A percentile compares a stretch with the other conserved stretches of the same genome.
phyloP scores from a whole-genome alignment of 345 rosid species.

The Eutrema japonicum region DNA sequence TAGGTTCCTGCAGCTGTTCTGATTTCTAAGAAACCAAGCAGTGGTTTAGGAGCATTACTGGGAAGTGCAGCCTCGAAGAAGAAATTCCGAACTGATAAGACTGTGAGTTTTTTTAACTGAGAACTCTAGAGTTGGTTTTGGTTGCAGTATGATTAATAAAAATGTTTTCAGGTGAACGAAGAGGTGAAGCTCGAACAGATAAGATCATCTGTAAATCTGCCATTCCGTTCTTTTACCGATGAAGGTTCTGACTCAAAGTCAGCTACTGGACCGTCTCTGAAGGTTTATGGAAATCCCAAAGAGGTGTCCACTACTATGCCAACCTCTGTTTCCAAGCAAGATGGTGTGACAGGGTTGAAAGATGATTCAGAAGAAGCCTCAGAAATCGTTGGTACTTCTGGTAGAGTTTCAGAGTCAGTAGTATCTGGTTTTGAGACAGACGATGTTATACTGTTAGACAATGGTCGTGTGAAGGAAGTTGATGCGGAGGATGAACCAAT shows the following conservation, averaged over 20 bases:
- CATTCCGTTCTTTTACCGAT: constrained; percentile 38
- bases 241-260: constrained; percentile 23
- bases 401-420: constrained; percentile 29
- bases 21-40: constrained; percentile 66
- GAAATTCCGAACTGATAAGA: constrained; percentile 51
- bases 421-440: constrained; percentile 28
- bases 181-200: constrained; percentile 51
- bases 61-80: constrained; percentile 54
- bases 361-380: constrained; percentile 35
- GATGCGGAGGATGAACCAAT: constrained; percentile 53
- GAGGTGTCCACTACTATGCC: constrained; percentile 29
- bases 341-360: constrained; percentile 53
- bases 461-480: constrained; percentile 34
- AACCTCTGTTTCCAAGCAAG: constrained; percentile 43
- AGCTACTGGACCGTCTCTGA: constrained; percentile 26
- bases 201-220: constrained; percentile 39
- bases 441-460: constrained; percentile 37
- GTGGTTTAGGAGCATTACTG: constrained; percentile 76
- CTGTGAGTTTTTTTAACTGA: constrained; percentile 46
- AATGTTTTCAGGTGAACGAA: constrained; percentile 57
- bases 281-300: constrained; percentile 26
- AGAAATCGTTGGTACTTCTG: constrained; percentile 22
- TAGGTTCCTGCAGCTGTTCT: constrained; percentile 64
- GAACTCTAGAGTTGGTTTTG: constrained; percentile 4
- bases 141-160: constrained; percentile 18